A percentile compares a stretch with the other conserved stretches of the same genome.
Conservation (phyloP, 805 yeast species). For the Saccharomycopsis oosterbeekiorum region DNA sequence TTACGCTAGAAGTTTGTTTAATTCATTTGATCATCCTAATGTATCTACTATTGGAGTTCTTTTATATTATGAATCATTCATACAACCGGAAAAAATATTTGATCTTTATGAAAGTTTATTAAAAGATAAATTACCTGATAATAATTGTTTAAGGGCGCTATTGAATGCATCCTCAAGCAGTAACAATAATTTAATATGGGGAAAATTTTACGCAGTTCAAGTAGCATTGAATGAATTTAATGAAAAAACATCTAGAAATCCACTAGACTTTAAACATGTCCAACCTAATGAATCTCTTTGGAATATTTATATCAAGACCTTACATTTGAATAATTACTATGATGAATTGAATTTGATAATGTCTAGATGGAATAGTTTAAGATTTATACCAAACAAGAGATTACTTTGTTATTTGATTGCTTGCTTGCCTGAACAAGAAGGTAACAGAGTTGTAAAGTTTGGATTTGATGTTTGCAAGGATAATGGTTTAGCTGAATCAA, state of each 20-base stretch:
- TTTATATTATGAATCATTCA: slow-evolving; percentile 26
- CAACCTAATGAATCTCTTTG: slow-evolving; percentile 41
- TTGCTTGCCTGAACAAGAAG: not conserved
- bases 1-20: slow-evolving; percentile 21
- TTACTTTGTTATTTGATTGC: slow-evolving; percentile 19
- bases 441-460: not conserved
- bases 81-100: slow-evolving; percentile 26
- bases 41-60: slow-evolving; percentile 20
- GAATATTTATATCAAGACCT: slow-evolving; percentile 41
- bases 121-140: slow-evolving; percentile 22
- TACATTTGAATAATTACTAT: slow-evolving; percentile 37
- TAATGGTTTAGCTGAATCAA: not conserved
- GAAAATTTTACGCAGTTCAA: slow-evolving; percentile 43
- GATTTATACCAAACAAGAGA: slow-evolving; percentile 32
- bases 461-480: not conserved
- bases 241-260: not conserved
- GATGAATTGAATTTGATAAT: slow-evolving; percentile 42
- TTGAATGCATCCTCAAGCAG: slow-evolving; percentile 36
- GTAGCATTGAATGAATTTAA: slow-evolving; percentile 51
- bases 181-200: slow-evolving; percentile 34
- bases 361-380: slow-evolving; percentile 44
- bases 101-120: slow-evolving; percentile 22
- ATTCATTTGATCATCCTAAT: slow-evolving; percentile 17
- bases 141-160: slow-evolving; percentile 32
- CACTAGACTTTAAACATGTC: slow-evolving; percentile 17